Evolutionary conservation across 2,329 filamentous ascomycete genomes (phyloP), one percentile per base, ranked within the genome.

Genomic region (Xylaria sp.): DNA sequence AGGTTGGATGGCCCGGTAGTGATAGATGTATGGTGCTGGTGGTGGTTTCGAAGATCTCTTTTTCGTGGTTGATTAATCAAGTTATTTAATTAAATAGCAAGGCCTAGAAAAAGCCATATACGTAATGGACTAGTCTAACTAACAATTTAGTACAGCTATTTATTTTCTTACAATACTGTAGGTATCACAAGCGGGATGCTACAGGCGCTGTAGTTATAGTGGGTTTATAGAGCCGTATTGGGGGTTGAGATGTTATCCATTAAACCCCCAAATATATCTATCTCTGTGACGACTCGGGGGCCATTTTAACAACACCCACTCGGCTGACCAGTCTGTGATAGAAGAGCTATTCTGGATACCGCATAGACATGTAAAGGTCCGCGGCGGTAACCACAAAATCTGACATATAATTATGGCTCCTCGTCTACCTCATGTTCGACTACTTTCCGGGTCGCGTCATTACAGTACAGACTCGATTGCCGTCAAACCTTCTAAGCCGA

Each of bases 1-100:
- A 32, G 1, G 24, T n/a, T 12, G 21, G 32, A 65, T 55, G 60
- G 39, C 53, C 27, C 8, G 21, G 51, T 19, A 48, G 50, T 42
- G 17, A 48, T 39, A 56, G 42, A 19, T 27, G 17, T 5, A 42
- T 42, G 39, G 14, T 42, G 12, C 34, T 36, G 34, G 34, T 45
- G 39, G 39, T 30, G 42, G 27, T 30, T n/a, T 34, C 24, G 19
- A 30, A 32, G 14, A n/a, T 8, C 19, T 19, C 39, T 17, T 32
- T 47, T 50, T 51, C 32, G 32, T 51, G 47, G 32, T 7, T 19
- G 39, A 14, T 30, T 12, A 32, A 51, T 51, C 14, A 51, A 57
- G 19, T 14, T 14, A 42, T 42, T 17, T 14, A 42, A 36, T 36
- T 17, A 42, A 42, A 42, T 14, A 14, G 39, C 39, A 42, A 3